phyloP scores from a whole-genome alignment of 208 protist species.

The Herpetomonas samuelpessoai region DNA sequence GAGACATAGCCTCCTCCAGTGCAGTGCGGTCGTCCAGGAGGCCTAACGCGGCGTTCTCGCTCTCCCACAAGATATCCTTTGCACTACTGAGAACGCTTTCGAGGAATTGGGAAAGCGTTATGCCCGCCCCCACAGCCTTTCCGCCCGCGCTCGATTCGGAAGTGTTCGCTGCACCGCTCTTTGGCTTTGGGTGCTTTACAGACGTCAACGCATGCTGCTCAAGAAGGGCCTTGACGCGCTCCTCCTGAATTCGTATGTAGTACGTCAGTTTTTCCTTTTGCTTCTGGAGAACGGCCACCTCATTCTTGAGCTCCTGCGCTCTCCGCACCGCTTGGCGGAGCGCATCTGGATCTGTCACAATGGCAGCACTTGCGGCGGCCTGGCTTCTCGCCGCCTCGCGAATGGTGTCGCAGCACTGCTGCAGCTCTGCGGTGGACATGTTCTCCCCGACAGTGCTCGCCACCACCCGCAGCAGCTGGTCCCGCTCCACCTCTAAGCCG shows the following conservation, averaged over 20 bases:
- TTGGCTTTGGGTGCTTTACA: not conserved
- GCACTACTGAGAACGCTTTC: not conserved
- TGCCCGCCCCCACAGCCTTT: not conserved
- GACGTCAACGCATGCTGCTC: constrained; percentile 37
- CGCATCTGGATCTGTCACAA: constrained; percentile 61
- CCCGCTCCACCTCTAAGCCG: constrained; percentile 67
- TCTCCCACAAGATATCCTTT: constrained; percentile 18
- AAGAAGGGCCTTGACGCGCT: constrained; percentile 49
- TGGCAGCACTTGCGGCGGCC: constrained; percentile 55
- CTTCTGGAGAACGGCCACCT: constrained; percentile 60
- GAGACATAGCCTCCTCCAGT: constrained; percentile 14
- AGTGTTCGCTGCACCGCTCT: not conserved
- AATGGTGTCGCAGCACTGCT: constrained; percentile 38
- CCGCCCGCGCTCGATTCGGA: not conserved
- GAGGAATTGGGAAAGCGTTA: constrained; percentile 1
- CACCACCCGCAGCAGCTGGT: constrained; percentile 33
- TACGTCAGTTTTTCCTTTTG: constrained; percentile 77
- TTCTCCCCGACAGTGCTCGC: constrained; percentile 10
- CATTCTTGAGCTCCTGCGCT: constrained; percentile 68
- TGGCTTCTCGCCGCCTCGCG: constrained; percentile 50
- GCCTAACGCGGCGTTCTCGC: constrained; percentile 9
- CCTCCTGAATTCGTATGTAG: constrained; percentile 58
- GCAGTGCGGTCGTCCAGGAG: constrained; percentile 10
- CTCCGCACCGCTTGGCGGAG: constrained; percentile 48
- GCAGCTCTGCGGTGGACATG: constrained; percentile 43